phyloP scores from a whole-genome alignment of 352 stramenopile genomes.

The Phytophthora hibernalis region DNA sequence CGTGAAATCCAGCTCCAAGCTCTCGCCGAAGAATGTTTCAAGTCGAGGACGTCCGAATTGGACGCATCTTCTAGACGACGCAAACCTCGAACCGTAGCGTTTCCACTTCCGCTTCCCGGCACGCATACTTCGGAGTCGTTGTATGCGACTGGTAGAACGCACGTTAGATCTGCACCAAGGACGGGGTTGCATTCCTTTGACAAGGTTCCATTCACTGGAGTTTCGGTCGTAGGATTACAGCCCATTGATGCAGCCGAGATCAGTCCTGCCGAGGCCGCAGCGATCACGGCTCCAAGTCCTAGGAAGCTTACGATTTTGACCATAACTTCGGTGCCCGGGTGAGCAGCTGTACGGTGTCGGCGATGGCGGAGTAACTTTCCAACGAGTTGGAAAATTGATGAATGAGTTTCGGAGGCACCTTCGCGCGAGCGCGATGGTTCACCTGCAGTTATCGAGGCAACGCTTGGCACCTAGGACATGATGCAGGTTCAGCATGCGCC shows the following conservation, averaged over 20 bases:
- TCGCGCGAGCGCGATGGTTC: constrained; percentile 14
- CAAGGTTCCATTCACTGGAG: constrained; percentile 20
- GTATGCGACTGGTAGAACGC: constrained; percentile 7
- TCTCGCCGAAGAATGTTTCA: constrained; percentile 44
- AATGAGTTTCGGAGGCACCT: constrained; percentile 28
- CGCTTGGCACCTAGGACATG: constrained; percentile 11
- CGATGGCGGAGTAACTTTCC: constrained; percentile 33
- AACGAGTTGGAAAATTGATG: constrained; percentile 41
- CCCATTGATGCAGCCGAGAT: constrained; percentile 14
- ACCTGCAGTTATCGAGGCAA: constrained; percentile 27
- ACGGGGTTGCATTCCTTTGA: constrained; percentile 27
- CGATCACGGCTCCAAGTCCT: constrained; percentile 9
- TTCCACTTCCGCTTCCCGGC: neutral
- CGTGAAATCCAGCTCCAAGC: constrained; percentile 37
- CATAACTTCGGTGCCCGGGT: constrained; percentile 21
- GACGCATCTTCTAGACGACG: constrained; percentile 33
- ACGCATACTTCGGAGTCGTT: constrained; percentile 7
- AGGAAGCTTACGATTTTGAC: constrained; percentile 27
- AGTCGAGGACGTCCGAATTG: constrained; percentile 37
- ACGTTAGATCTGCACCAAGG: constrained; percentile 13
- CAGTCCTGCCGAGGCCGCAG: constrained; percentile 13
- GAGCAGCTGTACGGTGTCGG: neutral
- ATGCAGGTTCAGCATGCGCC: constrained; percentile 9
- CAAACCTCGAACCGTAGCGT: neutral
- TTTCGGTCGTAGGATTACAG: constrained; percentile 37